Evolutionary conservation across 108 stramenopile species (phyloP), one percentile per base, ranked within the genome.

Genomic region (Pseudonitzschia multistriata): DNA sequence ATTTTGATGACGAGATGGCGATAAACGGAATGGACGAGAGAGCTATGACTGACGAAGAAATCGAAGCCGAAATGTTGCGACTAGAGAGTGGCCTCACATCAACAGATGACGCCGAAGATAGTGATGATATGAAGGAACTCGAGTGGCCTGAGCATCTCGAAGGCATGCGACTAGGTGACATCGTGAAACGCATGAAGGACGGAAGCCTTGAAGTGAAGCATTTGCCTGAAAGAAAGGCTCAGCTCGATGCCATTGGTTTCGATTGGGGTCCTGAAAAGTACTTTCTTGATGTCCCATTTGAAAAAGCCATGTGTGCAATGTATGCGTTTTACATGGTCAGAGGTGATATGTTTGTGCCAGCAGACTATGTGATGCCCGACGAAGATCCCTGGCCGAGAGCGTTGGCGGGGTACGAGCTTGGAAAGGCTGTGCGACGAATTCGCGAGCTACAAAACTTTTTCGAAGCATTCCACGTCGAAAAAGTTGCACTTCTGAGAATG

Each of bases 361-460:
- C 69, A 48, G 89, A 89, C 61, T 97, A 93, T 71, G 83, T 87
- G 17, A 94, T 97, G 80, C 96, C 95, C 22, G 85, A 85, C 39
- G 95, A 92, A 68, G 84, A 93, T 66, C 96, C 96, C 5, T 97
- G 96, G 96, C 96, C 96, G 17, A 61, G 75, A 48, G 82, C 83
- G 21, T 70, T 96, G 49, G 88, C 87, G 47, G 95, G 92, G 17
- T 90, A 81, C 67, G 90, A 95, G 64, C 75, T 95, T 56, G 96
- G 96, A 14, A 67, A 80, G 49, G 86, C 83, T 29, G 92, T 96
- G 15, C 73, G 79, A 54, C 81, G 91, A 48, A 48, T 96, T 40
- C 79, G 94, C 19, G 85, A 89, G 40, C 80, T 94, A 34, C 86
- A 94, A 66, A 88, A 91, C 54, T 83, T 95, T 50, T 78, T 97